Conservation (phyloP, 768 basidiomycete genomes). For the Chalciporus sphaerocephalus region DNA sequence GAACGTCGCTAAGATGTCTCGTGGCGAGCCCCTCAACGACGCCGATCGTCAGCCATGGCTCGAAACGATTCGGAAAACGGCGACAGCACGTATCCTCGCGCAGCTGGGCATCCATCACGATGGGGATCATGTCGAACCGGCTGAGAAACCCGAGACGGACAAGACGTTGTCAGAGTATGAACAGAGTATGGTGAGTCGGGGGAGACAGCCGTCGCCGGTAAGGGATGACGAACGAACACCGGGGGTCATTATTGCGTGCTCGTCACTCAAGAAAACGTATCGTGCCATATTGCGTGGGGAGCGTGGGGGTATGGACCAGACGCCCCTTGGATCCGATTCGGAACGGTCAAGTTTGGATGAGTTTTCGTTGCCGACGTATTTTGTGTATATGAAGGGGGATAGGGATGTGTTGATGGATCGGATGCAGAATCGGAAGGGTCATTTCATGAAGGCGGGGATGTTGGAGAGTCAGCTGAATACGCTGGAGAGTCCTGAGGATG, state of each 20-base stretch:
- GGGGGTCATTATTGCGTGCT: constrained; percentile 84
- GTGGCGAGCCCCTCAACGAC: constrained; percentile 72
- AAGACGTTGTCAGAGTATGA: constrained; percentile 3
- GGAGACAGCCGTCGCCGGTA: constrained; percentile 6
- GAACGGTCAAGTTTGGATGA: neutral
- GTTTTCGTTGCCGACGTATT: constrained; percentile 53
- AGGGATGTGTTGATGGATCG: constrained; percentile 54
- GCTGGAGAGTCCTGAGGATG: constrained; percentile 64
- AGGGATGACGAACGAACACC: constrained; percentile 5
- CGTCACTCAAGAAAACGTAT: constrained; percentile 76
- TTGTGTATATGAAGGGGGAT: constrained; percentile 73
- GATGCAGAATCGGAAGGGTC: constrained; percentile 60
- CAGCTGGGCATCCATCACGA: constrained; percentile 3
- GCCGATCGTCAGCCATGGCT: constrained; percentile 87
- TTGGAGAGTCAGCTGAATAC: constrained; percentile 72
- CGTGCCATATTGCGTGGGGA: constrained; percentile 70
- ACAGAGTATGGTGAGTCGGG: neutral
- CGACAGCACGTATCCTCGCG: constrained; percentile 29
- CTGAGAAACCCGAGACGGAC: constrained; percentile 7
- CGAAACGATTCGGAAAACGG: constrained; percentile 59
- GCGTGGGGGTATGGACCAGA: neutral
- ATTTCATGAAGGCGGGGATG: constrained; percentile 85
- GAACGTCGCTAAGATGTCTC: constrained; percentile 86
- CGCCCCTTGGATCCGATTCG: neutral
- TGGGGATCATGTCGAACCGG: constrained; percentile 27